These are phyloP conservation scores for Clarkia xantiana DNA, from an alignment of 345 rosid genomes.

Conservation along the genomic window DNA sequence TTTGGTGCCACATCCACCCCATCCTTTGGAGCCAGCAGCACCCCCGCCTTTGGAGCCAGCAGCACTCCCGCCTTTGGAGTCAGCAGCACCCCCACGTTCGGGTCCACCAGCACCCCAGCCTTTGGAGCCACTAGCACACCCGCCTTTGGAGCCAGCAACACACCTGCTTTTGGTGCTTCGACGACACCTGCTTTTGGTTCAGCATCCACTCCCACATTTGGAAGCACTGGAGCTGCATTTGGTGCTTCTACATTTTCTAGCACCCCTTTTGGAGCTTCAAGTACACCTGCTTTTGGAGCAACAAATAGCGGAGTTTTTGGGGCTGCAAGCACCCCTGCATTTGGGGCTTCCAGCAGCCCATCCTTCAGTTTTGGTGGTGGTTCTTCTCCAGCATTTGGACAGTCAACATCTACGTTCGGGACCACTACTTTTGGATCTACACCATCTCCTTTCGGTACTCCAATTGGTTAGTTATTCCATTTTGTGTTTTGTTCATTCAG, in stretches of 20 bases:
- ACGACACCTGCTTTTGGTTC: conserved; percentile 40
- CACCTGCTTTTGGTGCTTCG: conserved; percentile 43
- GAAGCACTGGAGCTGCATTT: conserved; percentile 29
- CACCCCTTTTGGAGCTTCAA: conserved; percentile 35
- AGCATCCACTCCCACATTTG: conserved; percentile 29
- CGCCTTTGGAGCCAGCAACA: conserved; percentile 29
- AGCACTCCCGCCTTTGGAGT: conserved; percentile 45
- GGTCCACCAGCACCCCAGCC: conserved; percentile 24
- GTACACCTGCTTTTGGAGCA: conserved; percentile 43
- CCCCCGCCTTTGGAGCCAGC: conserved; percentile 40
- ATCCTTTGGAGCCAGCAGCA: conserved; percentile 34
- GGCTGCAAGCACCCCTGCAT: conserved; percentile 9
- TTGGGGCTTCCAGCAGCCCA: conserved; percentile 29
- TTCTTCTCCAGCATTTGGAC: conserved; percentile 64
- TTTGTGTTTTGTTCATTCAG: neutral
- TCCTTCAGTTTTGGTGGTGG: conserved; percentile 36
- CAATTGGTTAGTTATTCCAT: conserved; percentile 36
- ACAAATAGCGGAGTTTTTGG: conserved; percentile 19
- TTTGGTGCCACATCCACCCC: conserved; percentile 52
- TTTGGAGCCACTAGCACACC: conserved; percentile 38
- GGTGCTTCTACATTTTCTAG: conserved; percentile 20
- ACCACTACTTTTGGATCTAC: conserved; percentile 52
- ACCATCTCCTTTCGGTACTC: conserved; percentile 54
- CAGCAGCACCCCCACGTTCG: conserved; percentile 29
- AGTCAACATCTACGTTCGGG: conserved; percentile 59